Conservation (phyloP, 305 asterid genomes). For the Withania somnifera region DNA sequence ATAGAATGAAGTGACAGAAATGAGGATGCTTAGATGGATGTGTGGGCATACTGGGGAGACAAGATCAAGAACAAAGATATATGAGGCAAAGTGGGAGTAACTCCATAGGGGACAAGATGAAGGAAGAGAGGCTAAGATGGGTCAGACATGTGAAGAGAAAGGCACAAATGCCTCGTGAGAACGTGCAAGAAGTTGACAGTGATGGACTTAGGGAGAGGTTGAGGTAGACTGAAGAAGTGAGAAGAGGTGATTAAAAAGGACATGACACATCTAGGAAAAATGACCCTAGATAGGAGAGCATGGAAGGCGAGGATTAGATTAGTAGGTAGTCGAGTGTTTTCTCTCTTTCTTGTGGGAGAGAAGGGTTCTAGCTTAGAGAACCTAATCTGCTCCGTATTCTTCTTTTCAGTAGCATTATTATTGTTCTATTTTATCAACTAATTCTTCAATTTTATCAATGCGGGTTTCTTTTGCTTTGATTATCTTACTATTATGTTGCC, state of each 20-base stretch:
- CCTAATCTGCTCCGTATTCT: background rate
- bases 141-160: background rate
- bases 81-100: background rate
- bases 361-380: background rate
- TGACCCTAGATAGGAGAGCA: background rate
- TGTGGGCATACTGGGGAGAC: background rate
- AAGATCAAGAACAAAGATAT: background rate
- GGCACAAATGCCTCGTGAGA: background rate
- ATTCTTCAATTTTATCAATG: background rate
- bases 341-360: background rate
- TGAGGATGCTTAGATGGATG: background rate
- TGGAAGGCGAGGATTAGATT: background rate
- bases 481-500: background rate
- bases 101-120: background rate
- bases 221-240: background rate
- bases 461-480: background rate
- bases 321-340: background rate
- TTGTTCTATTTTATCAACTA: background rate
- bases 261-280: background rate
- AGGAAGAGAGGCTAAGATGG: background rate
- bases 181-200: background rate
- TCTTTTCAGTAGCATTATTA: background rate
- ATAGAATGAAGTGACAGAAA: background rate
- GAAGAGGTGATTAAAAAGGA: background rate
- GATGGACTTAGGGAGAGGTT: background rate